These are phyloP conservation scores for Elymus sibiricus DNA, from an alignment of 176 grass and related monocot species.

Conservation along the genomic window DNA sequence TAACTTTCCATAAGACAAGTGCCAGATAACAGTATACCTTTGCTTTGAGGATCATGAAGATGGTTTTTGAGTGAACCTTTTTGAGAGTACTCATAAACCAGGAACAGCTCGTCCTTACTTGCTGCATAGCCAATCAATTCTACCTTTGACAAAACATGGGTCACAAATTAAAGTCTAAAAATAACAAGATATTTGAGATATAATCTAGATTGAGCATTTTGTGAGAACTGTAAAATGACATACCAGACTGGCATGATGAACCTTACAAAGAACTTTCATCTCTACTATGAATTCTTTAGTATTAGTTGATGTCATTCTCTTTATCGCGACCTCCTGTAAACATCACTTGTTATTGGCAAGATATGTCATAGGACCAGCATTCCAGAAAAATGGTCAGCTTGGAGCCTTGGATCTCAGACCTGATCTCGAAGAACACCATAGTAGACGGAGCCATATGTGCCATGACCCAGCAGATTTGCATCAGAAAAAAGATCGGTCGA, in stretches of 20 bases:
- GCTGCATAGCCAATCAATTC: constrained; percentile 99
- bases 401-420: constrained; percentile 34
- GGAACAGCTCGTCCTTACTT: constrained; percentile 88
- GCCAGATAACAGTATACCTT: constrained; percentile 51
- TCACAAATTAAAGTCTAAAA: constrained; percentile 37
- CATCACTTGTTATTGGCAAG: constrained; percentile 16
- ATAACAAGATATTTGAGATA: neutral
- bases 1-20: constrained; percentile 17
- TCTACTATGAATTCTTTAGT: constrained; percentile 98
- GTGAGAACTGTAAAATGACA: constrained; percentile 20
- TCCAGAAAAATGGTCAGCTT: constrained; percentile 11
- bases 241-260: constrained; percentile 99
- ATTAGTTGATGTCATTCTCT: constrained; percentile 98
- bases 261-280: constrained; percentile 97
- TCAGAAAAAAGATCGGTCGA: constrained; percentile 89
- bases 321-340: constrained; percentile 91
- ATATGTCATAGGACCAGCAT: neutral
- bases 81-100: constrained; percentile 93
- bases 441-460: constrained; percentile 96
- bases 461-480: constrained; percentile 94
- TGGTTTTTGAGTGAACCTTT: constrained; percentile 96
- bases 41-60: constrained; percentile 85
- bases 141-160: constrained; percentile 95
- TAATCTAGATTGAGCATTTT: constrained; percentile 13
- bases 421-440: constrained; percentile 93